Conservation (phyloP, 176 grass and related monocot species). For the Eremochloa ophiuroides region DNA sequence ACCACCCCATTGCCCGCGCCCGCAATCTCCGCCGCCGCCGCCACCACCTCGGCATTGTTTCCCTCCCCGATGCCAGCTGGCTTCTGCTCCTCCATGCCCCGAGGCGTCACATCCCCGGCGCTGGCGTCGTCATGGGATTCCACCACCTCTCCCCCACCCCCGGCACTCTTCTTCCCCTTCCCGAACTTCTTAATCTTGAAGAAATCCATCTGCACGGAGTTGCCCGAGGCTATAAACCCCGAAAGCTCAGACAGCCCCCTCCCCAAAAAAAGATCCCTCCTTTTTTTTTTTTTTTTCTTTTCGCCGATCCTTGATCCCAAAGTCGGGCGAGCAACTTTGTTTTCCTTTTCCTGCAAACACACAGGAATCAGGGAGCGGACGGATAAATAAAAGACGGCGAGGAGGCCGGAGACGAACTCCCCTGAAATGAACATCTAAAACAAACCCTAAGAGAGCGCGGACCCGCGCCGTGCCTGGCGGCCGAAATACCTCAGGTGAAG, state of each 20-base stretch:
- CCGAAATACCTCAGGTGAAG: constrained; percentile 1
- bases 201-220: constrained; percentile 65
- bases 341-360: constrained; percentile 27
- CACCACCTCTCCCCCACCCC: neutral
- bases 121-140: constrained; percentile 17
- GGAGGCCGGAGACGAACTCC: neutral
- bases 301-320: neutral
- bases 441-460: constrained; percentile 9
- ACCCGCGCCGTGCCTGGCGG: neutral
- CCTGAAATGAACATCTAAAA: neutral
- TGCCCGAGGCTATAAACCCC: neutral
- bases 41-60: neutral
- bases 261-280: neutral
- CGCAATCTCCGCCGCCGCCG: neutral
- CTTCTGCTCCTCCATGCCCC: constrained; percentile 13
- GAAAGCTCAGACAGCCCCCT: neutral
- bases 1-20: neutral
- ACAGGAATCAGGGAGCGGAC: neutral
- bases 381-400: neutral
- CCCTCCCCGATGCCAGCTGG: constrained; percentile 22
- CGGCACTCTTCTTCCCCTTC: constrained; percentile 33
- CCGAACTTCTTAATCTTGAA: constrained; percentile 71
- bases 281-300: neutral
- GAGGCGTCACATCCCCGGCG: constrained; percentile 5
- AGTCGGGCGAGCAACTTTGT: neutral